phyloP scores from a whole-genome alignment of 352 stramenopile species.

The Elongisporangium prolatum region DNA sequence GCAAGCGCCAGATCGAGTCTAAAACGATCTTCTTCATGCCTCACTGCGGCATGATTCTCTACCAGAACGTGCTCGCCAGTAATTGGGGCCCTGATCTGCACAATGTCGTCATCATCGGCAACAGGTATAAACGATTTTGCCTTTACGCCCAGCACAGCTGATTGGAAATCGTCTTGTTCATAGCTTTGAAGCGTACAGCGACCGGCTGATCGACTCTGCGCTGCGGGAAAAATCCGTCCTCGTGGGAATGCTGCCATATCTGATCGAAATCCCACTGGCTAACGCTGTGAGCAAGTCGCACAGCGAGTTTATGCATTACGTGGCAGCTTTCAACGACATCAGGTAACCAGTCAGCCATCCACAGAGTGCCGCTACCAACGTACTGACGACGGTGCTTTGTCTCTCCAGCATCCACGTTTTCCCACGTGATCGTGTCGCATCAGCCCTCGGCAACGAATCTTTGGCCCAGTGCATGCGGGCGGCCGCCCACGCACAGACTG shows the following conservation, averaged over 20 bases:
- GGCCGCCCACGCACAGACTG: not conserved
- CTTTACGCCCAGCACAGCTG: not conserved
- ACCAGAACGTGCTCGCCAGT: slow-evolving; percentile 85
- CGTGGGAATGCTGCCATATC: slow-evolving; percentile 40
- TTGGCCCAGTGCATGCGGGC: not conserved
- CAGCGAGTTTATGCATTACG: slow-evolving; percentile 54
- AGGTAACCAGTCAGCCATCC: slow-evolving; percentile 16
- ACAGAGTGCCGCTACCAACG: not conserved
- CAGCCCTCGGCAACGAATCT: slow-evolving; percentile 6
- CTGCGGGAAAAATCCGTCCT: slow-evolving; percentile 42
- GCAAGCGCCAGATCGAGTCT: slow-evolving; percentile 21
- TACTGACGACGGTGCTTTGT: not conserved
- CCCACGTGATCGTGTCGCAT: not conserved
- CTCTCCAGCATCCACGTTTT: slow-evolving; percentile 13
- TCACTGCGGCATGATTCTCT: slow-evolving; percentile 83
- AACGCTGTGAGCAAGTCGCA: slow-evolving; percentile 37
- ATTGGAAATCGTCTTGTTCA: not conserved
- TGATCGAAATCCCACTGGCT: slow-evolving; percentile 37
- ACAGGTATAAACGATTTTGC: slow-evolving; percentile 38
- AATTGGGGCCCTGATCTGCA: slow-evolving; percentile 54
- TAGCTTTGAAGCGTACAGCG: slow-evolving; percentile 77
- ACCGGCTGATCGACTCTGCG: slow-evolving; percentile 44
- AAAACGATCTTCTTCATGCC: slow-evolving; percentile 91
- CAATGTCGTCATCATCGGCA: slow-evolving; percentile 79
- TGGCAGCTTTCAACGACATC: slow-evolving; percentile 77